These are phyloP conservation scores for Naganishia vishniacii DNA, from an alignment of 768 basidiomycete species.

Conservation along the genomic window DNA sequence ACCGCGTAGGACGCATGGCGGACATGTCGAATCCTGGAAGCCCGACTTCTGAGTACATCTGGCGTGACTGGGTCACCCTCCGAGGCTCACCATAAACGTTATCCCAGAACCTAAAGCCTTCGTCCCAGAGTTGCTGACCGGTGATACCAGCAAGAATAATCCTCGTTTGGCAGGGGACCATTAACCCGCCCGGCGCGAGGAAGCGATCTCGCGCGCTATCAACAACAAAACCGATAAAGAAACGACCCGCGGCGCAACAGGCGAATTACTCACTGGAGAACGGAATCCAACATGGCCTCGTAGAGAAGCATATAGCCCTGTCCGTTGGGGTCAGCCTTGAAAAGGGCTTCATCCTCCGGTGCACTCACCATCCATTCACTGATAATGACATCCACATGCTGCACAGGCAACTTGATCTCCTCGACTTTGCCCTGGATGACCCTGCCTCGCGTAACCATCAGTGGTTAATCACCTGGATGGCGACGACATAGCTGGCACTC, in stretches of 20 bases:
- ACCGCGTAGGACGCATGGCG: slow-evolving; percentile 68
- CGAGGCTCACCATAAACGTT: slow-evolving; percentile 72
- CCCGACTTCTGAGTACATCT: neutral
- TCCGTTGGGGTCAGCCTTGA: neutral
- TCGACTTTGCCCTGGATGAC: slow-evolving; percentile 89
- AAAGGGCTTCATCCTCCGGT: neutral
- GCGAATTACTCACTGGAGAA: slow-evolving; percentile 54
- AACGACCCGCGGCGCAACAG: too few species aligned
- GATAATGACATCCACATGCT: slow-evolving; percentile 85
- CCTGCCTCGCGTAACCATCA: slow-evolving; percentile 42
- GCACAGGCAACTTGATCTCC: slow-evolving; percentile 69
- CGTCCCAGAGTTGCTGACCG: slow-evolving; percentile 66
- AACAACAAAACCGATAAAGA: neutral
- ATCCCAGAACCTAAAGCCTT: slow-evolving; percentile 82
- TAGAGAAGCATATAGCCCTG: slow-evolving; percentile 60
- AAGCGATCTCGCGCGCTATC: slow-evolving; percentile 72
- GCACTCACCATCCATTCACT: slow-evolving; percentile 90
- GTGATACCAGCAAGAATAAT: slow-evolving; percentile 81
- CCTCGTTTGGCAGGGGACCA: slow-evolving; percentile 84
- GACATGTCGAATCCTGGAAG: slow-evolving; percentile 76
- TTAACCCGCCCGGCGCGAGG: slow-evolving; percentile 65
- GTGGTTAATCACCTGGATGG: neutral
- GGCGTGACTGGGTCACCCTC: neutral
- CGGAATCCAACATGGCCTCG: slow-evolving; percentile 96
- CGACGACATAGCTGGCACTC: slow-evolving; percentile 29